These are phyloP conservation scores for Deakozyma indianensis DNA, from an alignment of 805 yeast genomes.

Conservation along the genomic window DNA sequence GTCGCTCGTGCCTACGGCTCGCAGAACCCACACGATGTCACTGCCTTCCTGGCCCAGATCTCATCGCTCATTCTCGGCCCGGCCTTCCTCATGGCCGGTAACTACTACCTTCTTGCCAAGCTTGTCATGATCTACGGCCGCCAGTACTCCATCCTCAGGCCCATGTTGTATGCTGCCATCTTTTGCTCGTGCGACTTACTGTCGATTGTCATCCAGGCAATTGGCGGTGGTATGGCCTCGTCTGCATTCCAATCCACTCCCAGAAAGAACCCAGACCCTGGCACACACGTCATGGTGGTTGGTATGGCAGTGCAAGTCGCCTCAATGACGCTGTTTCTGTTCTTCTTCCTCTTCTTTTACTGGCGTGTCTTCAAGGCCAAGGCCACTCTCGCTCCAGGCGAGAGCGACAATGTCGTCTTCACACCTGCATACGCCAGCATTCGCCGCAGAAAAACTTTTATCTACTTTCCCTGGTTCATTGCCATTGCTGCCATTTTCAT, in stretches of 20 bases:
- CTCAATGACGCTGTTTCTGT: constrained; percentile 47
- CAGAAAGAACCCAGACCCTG: constrained; percentile 18
- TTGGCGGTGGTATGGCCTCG: constrained; percentile 66
- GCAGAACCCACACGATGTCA: constrained; percentile 19
- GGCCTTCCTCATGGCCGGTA: constrained; percentile 71
- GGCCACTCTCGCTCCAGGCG: neutral
- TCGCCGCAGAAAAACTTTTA: constrained; percentile 11
- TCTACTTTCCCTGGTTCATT: constrained; percentile 13
- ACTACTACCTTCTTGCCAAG: constrained; percentile 60
- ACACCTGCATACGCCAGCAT: constrained; percentile 8
- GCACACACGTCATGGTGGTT: constrained; percentile 60
- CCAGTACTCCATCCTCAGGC: constrained; percentile 34
- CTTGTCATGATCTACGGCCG: constrained; percentile 47
- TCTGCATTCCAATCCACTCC: constrained; percentile 19
- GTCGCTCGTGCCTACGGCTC: constrained; percentile 39
- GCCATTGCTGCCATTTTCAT: constrained; percentile 34
- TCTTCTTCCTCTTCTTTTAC: constrained; percentile 32
- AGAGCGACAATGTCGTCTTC: constrained; percentile 5
- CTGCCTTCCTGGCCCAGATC: constrained; percentile 47
- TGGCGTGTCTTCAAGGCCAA: constrained; percentile 4
- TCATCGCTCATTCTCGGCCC: constrained; percentile 66
- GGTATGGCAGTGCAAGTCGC: constrained; percentile 69
- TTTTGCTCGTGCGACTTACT: constrained; percentile 55
- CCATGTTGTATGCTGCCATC: constrained; percentile 46
- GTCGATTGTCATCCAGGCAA: constrained; percentile 53